Conservation (phyloP, 2,329 filamentous ascomycete species). For the Pyrenophora seminiperda region DNA sequence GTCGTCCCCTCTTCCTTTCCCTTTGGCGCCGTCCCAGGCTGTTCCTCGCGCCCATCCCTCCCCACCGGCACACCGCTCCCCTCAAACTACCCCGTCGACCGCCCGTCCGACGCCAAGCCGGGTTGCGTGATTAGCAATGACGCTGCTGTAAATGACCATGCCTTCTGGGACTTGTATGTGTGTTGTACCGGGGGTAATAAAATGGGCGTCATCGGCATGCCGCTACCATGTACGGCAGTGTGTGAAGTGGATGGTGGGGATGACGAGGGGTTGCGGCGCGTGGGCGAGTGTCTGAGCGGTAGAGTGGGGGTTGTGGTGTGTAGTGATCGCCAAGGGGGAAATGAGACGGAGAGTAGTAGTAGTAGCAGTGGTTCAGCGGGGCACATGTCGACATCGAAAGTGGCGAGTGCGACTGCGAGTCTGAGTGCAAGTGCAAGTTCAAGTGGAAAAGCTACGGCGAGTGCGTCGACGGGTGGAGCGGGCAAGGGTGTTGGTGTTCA, state of each 20-base stretch:
- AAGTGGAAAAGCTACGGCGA: neutral
- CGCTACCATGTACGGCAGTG: slow-evolving; percentile 17
- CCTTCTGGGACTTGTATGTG: slow-evolving; percentile 31
- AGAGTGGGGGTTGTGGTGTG: slow-evolving; percentile 23
- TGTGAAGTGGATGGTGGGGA: slow-evolving; percentile 11
- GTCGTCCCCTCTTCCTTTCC: slow-evolving; percentile 20
- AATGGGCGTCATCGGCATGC: slow-evolving; percentile 8
- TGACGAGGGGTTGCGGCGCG: slow-evolving; percentile 19
- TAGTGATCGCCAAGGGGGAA: slow-evolving; percentile 13
- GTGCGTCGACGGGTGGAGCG: slow-evolving; percentile 6
- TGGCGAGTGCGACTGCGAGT: neutral
- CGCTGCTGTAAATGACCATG: slow-evolving; percentile 24
- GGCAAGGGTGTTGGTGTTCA: slow-evolving; percentile 5
- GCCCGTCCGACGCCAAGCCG: slow-evolving; percentile 6
- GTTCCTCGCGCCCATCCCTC: slow-evolving; percentile 7
- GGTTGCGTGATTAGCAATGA: slow-evolving; percentile 29
- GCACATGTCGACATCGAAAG: neutral
- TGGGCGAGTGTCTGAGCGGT: slow-evolving; percentile 29
- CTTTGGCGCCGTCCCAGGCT: slow-evolving; percentile 11
- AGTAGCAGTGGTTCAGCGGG: slow-evolving; percentile 5
- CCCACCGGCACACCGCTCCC: slow-evolving; percentile 5
- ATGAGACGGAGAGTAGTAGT: neutral
- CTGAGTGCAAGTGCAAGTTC: slow-evolving; percentile 5
- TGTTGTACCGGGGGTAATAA: slow-evolving; percentile 22
- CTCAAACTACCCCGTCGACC: slow-evolving; percentile 10